Evolutionary conservation across 2,329 filamentous ascomycete species (phyloP), one percentile per base, ranked within the genome.

Genomic region (Clonostachys rhizophaga): DNA sequence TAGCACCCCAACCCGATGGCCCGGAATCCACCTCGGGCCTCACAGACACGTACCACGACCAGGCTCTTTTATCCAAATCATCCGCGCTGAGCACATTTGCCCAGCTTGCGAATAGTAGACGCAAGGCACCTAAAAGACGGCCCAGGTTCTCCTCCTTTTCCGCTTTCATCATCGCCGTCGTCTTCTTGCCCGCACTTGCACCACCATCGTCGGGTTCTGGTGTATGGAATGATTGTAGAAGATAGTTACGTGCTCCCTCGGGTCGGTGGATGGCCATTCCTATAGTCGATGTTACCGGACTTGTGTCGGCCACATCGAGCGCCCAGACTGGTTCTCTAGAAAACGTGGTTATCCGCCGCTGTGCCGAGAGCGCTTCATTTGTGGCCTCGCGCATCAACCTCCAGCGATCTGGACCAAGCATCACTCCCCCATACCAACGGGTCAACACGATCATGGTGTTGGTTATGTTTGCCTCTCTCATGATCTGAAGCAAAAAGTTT

Each of bases 1-100:
- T 94, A 12, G 86, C 87, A 30, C 90, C 90, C 90, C 90, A 95
- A 2, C 91, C 90, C 17, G 82, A 79, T 43, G 81, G 79, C 0
- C 90, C 91, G 48, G 75, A 68, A 49, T 87, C 83, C 3, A 95
- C 86, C 17, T 89, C 84, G 1, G 90, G 90, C 52, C 91, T 74
- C 17, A 91, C 81, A 18, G 79, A 76, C 2, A 86, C 72, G 64
- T 95, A 95, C 90, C 90, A 95, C 11, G 71, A 71, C 88, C 89
- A 95, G 16, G 89, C 87, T 49, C 83, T 78, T 51, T 76, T 75
- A 60, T 95, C 88, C 45, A 95, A 69, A 56, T 95, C 88, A 14
- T 78, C 72, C 5, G 69, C 67, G 24, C 66, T 74, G 34, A 95
- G 62, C 33, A 81, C 75, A n/a, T 71, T 66, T 1, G 76, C 74